Evolutionary conservation across 2,329 filamentous ascomycete genomes (phyloP).

Genomic region (Didymella glomerata): DNA sequence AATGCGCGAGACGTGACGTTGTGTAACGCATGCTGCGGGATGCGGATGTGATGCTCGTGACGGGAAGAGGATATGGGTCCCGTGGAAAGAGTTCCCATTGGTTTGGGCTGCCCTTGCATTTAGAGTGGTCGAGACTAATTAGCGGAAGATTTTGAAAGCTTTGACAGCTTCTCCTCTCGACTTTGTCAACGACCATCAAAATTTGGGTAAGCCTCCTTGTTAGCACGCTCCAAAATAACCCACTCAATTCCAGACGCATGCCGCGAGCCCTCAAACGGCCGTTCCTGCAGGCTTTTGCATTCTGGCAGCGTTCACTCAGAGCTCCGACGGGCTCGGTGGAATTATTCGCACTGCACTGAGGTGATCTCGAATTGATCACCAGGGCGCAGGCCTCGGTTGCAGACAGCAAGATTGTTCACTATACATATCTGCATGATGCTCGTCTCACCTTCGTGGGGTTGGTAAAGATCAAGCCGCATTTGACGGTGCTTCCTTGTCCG

Average conservation of each 20-base stretch:
- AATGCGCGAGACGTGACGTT: not conserved
- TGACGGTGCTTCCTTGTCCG: not conserved
- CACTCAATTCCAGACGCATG: not conserved
- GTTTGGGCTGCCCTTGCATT: constrained; percentile 3
- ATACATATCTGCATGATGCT: constrained; percentile 1
- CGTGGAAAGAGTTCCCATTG: constrained; percentile 2
- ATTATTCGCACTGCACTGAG: not conserved
- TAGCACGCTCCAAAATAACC: not conserved
- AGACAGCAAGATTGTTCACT: not conserved
- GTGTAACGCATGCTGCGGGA: not conserved
- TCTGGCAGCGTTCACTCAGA: not conserved
- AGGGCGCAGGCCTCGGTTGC: not conserved
- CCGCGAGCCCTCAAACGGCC: not conserved
- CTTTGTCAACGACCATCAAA: constrained; percentile 3
- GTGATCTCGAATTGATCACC: not conserved
- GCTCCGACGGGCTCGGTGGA: not conserved
- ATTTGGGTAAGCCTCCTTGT: not conserved
- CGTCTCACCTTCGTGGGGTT: constrained; percentile 1
- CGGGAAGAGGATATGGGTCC: not conserved
- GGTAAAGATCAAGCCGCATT: not conserved
- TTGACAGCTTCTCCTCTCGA: constrained; percentile 11
- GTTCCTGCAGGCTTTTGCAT: not conserved
- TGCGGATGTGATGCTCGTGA: not conserved
- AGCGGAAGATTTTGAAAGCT: constrained; percentile 11
- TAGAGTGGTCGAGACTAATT: constrained; percentile 6